Percentiles rank a stretch among this genome's conserved stretches.
Evolutionary conservation across 768 basidiomycete species (phyloP).

Genomic region (Polyporus arcularius): DNA sequence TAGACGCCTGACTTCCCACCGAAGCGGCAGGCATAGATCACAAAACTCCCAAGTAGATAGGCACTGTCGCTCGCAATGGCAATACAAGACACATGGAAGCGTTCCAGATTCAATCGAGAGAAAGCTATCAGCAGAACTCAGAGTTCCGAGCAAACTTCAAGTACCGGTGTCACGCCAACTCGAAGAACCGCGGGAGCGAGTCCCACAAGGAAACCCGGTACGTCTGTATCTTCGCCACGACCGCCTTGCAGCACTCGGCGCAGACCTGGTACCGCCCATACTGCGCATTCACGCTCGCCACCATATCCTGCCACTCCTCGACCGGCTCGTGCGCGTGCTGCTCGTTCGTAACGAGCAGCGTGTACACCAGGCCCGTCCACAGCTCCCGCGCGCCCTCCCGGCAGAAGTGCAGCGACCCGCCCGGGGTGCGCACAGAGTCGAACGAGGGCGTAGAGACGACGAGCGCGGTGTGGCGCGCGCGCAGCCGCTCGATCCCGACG

Average conservation of each 20-base stretch:
- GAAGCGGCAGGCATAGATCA: no score
- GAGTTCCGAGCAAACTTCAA: background rate
- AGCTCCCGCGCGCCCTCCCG: background rate
- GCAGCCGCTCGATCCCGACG: constrained; percentile 24
- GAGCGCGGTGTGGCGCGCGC: constrained; percentile 10
- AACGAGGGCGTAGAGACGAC: background rate
- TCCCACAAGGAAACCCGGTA: constrained; percentile 16
- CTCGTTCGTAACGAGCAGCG: background rate
- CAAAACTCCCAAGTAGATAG: no score
- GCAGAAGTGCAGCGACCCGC: constrained; percentile 13
- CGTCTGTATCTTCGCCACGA: constrained; percentile 1
- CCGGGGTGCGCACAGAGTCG: background rate
- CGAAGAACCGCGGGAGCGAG: constrained; percentile 10
- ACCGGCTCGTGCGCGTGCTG: constrained; percentile 10
- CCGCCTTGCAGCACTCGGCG: constrained; percentile 1
- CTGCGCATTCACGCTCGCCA: background rate
- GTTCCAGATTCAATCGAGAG: background rate
- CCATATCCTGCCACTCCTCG: constrained; percentile 19
- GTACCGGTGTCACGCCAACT: constrained; percentile 6
- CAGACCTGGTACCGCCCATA: constrained; percentile 9
- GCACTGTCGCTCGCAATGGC: no score
- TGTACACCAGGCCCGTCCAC: background rate
- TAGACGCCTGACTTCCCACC: no score
- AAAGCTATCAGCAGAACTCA: background rate
- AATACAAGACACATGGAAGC: no score